Base-by-base conservation (phyloP, 2,329 filamentous ascomycete species). In the Colletotrichum acutatum region DNA sequence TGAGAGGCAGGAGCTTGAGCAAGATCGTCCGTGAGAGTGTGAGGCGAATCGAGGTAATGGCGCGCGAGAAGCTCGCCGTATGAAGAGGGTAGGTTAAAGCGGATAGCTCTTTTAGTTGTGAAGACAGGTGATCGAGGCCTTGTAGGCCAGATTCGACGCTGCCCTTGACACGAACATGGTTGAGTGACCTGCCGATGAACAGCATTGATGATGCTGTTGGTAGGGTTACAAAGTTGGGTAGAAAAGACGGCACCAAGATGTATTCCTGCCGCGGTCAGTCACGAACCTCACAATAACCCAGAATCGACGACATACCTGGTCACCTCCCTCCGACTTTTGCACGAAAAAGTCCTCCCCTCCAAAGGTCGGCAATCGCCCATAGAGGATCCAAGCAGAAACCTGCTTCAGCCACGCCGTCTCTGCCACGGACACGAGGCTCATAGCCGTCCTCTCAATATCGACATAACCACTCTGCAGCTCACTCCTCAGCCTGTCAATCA, bases 401-500 rank as follows among this genome's bases (percentile, higher is more conserved):
- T 98, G 95, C 81, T 95, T 94, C 79, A 98, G 85, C 97, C 97
- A 99, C 9, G 95, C 93, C 34, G 90, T 93, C 83, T 99, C 96
- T 0, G 95, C 95, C 26, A 94, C 88, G 16, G 86, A 89, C n/a
- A 94, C 89, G 46, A 98, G 84, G 71, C 92, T 90, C 75, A 91
- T 84, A 0, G 95, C 93, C 52, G 94, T 92, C 71, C 91, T 90
- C 79, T 96, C 94, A 68, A 99, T 91, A 78, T 98, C 95, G 8
- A 90, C 86, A 81, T 97, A 98, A 16, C 97, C 97, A 7, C 96
- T 98, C 80, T 95, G 93, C 67, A 95, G 86, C 82, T 96, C 94
- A 16, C 86, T 84, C 37, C 95, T 89, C 65, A 98, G 83, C 71
- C 90, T 90, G 80, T 98, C 90, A 76, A 98, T 96, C 54, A 98